phyloP scores from a whole-genome alignment of 2,329 filamentous ascomycete species.

The Triangularia verruculosa region DNA sequence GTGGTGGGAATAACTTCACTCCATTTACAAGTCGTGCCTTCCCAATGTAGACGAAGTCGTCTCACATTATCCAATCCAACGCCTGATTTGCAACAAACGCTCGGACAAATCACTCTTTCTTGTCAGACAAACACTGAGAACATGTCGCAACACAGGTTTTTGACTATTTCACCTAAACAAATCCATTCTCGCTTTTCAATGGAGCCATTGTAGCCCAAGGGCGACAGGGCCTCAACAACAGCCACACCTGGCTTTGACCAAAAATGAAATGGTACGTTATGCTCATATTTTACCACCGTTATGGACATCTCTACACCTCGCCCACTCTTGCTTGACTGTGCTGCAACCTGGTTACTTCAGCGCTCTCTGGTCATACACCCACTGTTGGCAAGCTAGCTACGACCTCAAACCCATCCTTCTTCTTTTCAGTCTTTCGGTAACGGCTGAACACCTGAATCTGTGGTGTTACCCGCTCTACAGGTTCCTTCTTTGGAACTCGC shows the following conservation, averaged over 20 bases:
- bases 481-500: not conserved
- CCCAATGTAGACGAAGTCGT: not conserved
- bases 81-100: not conserved
- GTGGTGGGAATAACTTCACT: conserved; percentile 7
- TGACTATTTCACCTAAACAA: not conserved
- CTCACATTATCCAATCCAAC: not conserved
- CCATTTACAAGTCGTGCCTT: not conserved
- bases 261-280: no score
- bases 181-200: not conserved
- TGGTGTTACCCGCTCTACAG: not conserved
- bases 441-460: not conserved
- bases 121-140: not conserved
- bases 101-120: not conserved
- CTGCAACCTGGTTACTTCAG: not conserved
- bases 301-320: not conserved
- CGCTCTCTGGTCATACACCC: not conserved
- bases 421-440: not conserved
- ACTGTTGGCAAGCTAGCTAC: not conserved
- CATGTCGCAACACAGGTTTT: not conserved
- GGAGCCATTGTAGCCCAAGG: no score
- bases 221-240: not conserved
- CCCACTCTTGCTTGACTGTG: not conserved
- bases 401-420: not conserved
- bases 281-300: not conserved
- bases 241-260: no score